Evolutionary conservation across 2,329 filamentous ascomycete genomes (phyloP), one percentile per base, ranked within the genome.

Genomic region (Fusarium mexicanum): DNA sequence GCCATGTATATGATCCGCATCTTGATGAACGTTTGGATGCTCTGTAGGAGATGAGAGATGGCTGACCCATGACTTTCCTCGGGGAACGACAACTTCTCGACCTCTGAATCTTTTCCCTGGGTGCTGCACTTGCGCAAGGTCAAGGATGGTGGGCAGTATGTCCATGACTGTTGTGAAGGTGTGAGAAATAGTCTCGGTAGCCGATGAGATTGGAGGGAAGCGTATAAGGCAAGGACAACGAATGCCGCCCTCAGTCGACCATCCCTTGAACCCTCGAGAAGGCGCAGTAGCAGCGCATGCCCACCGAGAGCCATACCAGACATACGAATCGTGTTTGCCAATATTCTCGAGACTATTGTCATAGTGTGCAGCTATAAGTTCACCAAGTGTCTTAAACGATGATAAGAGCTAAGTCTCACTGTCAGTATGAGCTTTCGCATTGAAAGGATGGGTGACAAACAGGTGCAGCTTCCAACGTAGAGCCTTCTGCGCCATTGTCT

Each of bases 251-350:
- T 80, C 82, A 58, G 80, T 82, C 2, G 61, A 81, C 65, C 26
- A 57, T 37, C 20, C 54, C 38, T 17, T 79, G 55, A 50, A 86
- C 85, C 86, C 83, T 5, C 81, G 69, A 41, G 75, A 79, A 9
- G 82, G 82, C 1, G 81, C 82, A 14, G 81, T 83, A 6, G 81
- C 79, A 2, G 82, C 81, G 29, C 80, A 78, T 6, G 88, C 88
- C 87, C 88, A 89, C 10, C 86, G 84, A 3, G 86, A 87, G 4
- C 89, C 89, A 72, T 91, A 91, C 88, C 88, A 91, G 69, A 90
- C 86, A 75, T 89, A 91, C 6, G 85, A 87, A 77, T 90, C 82
- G 82, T 22, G 86, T 84, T 73, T 88, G 5, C 88, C 88, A 20
- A 90, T 81, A 69, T 90, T 90, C 17, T 89, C 87, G 10, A 88